Conservation (phyloP, 495 filamentous ascomycete species). For the Penicillium riverlandense region DNA sequence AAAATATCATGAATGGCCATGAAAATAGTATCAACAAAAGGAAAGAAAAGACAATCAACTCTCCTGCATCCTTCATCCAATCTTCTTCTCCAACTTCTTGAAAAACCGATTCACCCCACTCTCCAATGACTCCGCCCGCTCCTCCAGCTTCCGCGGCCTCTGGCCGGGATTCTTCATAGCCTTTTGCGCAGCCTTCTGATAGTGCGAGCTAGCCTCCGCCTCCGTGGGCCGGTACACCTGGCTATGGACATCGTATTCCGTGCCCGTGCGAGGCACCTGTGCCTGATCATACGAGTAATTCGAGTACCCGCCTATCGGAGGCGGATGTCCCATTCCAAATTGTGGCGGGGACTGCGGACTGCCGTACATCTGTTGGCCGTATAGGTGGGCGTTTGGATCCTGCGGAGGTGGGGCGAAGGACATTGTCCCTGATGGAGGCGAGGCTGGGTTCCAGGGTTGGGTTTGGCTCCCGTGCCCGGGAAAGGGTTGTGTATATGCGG, state of each 20-base stretch:
- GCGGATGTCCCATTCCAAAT: constrained; percentile 11
- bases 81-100: constrained; percentile 85
- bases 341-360: constrained; percentile 16
- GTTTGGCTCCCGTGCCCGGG: constrained; percentile 12
- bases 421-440: constrained; percentile 19
- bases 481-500: constrained; percentile 30
- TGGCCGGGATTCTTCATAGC: constrained; percentile 44
- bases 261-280: constrained; percentile 24
- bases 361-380: constrained; percentile 15
- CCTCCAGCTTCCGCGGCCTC: constrained; percentile 54
- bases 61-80: constrained; percentile 32
- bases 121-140: constrained; percentile 62
- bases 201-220: constrained; percentile 39
- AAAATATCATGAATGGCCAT: background rate
- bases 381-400: constrained; percentile 39
- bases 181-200: constrained; percentile 43
- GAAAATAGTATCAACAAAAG: background rate
- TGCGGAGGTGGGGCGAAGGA: constrained; percentile 40
- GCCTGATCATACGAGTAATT: constrained; percentile 46
- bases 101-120: constrained; percentile 72
- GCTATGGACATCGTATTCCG: constrained; percentile 63
- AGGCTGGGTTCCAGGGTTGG: constrained; percentile 4
- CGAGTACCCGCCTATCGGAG: constrained; percentile 44
- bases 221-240: constrained; percentile 75
- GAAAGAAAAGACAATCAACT: background rate